Conservation (phyloP, 495 filamentous ascomycete species). For the Daldinia caldariorum region DNA sequence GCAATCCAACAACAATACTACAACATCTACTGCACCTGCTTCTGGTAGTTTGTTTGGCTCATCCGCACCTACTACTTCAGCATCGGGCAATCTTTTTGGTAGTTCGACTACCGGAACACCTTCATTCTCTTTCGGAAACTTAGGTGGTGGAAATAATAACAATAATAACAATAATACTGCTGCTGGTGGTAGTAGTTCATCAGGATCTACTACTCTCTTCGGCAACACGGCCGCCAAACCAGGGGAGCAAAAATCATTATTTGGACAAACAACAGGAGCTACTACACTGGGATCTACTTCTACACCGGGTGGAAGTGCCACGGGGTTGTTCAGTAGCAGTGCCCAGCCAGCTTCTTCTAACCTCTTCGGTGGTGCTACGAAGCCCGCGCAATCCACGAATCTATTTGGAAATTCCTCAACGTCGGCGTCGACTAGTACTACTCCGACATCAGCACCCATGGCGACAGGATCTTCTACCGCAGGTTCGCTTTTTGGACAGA, state of each 20-base stretch:
- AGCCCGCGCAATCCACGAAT: slow-evolving; percentile 44
- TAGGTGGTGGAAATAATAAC: slow-evolving; percentile 31
- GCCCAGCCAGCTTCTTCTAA: slow-evolving; percentile 34
- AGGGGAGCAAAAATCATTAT: slow-evolving; percentile 47
- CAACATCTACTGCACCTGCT: slow-evolving; percentile 54
- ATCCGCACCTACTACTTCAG: slow-evolving; percentile 29
- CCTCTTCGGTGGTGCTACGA: slow-evolving; percentile 41
- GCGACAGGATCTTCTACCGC: slow-evolving; percentile 39
- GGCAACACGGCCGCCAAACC: slow-evolving; percentile 52
- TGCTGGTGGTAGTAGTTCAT: slow-evolving; percentile 29
- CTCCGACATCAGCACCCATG: slow-evolving; percentile 54
- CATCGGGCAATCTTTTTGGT: slow-evolving; percentile 38
- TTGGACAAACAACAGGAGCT: slow-evolving; percentile 43
- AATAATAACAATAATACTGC: not conserved
- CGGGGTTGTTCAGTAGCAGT: slow-evolving; percentile 51
- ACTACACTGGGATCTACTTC: slow-evolving; percentile 46
- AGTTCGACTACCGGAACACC: slow-evolving; percentile 38
- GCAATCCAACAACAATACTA: slow-evolving; percentile 51
- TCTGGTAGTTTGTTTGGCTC: slow-evolving; percentile 53
- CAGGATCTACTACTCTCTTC: slow-evolving; percentile 58
- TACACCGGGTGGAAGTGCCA: slow-evolving; percentile 44
- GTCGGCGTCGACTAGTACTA: slow-evolving; percentile 47
- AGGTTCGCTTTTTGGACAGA: slow-evolving; percentile 35
- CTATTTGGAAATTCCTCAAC: slow-evolving; percentile 44
- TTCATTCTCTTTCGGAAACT: slow-evolving; percentile 56